Evolutionary conservation across 352 stramenopile species (phyloP).

Genomic region (Globisporangium yorkense): DNA sequence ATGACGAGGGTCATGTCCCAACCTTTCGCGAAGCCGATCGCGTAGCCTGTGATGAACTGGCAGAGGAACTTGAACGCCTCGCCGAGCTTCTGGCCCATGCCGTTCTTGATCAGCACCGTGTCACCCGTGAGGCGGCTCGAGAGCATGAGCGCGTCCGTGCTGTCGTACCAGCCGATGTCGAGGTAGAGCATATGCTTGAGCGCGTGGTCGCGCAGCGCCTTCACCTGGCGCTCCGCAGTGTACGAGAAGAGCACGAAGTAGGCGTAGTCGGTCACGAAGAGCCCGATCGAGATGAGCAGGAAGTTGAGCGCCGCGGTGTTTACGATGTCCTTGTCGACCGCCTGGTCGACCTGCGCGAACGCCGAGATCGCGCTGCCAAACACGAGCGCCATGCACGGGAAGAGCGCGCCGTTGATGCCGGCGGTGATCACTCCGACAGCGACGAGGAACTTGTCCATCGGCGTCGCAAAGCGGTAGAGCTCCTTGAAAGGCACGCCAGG

Average conservation of each 20-base stretch:
- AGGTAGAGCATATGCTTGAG: conserved; percentile 24
- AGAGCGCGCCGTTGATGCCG: background rate
- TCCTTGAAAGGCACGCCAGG: conserved; percentile 7
- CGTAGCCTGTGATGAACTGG: conserved; percentile 9
- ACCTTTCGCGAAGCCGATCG: conserved; percentile 21
- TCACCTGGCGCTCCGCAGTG: conserved; percentile 20
- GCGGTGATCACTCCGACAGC: background rate
- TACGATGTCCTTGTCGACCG: conserved; percentile 11
- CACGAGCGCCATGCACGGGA: conserved; percentile 9
- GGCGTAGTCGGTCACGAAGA: conserved; percentile 17
- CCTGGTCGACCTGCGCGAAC: conserved; percentile 5
- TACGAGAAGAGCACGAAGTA: conserved; percentile 16
- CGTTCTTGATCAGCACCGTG: conserved; percentile 25
- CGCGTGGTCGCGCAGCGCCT: conserved; percentile 12
- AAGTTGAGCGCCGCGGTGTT: conserved; percentile 15
- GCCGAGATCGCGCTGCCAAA: conserved; percentile 17
- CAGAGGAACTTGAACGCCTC: background rate
- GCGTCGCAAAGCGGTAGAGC: background rate
- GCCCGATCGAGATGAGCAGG: conserved; percentile 12
- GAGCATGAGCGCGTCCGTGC: conserved; percentile 12
- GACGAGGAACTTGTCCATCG: background rate
- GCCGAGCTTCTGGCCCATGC: conserved; percentile 23
- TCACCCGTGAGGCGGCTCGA: conserved; percentile 21
- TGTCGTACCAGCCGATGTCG: conserved; percentile 24
- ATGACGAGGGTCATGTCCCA: conserved; percentile 27